Evolutionary conservation across 1,139 yeast species (phyloP), one percentile per base, ranked within the genome.

Genomic region (Saccharomycopsis crataegensis): DNA sequence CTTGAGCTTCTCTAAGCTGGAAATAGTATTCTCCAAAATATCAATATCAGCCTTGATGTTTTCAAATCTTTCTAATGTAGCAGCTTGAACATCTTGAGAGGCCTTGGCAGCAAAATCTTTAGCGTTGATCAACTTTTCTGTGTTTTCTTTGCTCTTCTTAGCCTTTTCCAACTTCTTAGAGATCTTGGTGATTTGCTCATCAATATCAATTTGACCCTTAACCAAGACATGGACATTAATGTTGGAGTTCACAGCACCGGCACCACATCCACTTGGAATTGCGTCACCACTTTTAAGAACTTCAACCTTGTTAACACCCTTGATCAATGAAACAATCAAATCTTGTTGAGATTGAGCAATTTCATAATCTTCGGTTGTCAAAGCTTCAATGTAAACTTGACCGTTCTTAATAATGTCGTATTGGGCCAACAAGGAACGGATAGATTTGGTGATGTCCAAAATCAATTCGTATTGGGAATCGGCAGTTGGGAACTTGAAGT

Each of bases 141-240:
- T 72, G 58, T 73, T 70, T 48, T 71, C 72, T 64, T 78, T 75
- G 54, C 75, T 66, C 62, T 74, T 76, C 59, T 69, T 67, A 44
- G 77, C 73, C 69, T 81, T 83, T 56, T 71, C 76, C 65, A 90
- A 77, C 74, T 86, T 90, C 78, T 81, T 82, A 64, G 76, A 70
- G 48, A 91, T 95, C 78, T 91, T 93, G 61, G 76, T 67, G 64
- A 93, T 87, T 72, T 93, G 98, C 51, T 86, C 84, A 63, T 90
- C 97, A 63, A 91, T 80, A 67, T 93, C 97, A 62, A 93, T 83
- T 67, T 87, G 94, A 54, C 98, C 98, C 77, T 89, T 89, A 57
- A 93, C 97, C 67, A 93, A 78, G 41, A 91, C 81, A 65, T 88
- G 96, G 42, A 91, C 98, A 59, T 84, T 85, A 66, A 89, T 83